Evolutionary conservation across 1,284 basidiomycete species (phyloP).

Genomic region (Cystobasidium sp.): DNA sequence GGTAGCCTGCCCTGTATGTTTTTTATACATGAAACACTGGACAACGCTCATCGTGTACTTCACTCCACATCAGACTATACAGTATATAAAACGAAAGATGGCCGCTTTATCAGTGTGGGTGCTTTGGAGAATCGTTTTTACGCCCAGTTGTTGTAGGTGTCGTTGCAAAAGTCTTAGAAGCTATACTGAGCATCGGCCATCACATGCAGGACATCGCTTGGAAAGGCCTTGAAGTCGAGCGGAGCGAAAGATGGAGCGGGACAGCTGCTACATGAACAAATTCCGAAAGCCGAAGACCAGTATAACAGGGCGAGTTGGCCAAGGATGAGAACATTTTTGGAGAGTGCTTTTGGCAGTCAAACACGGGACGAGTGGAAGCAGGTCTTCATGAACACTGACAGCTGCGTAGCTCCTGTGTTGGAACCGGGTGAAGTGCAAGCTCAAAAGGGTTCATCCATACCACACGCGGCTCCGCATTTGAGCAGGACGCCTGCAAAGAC

Average conservation of each 20-base stretch:
- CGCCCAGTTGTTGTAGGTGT: constrained; percentile 61
- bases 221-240: neutral
- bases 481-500: constrained; percentile 53
- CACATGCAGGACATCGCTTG: neutral
- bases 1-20: constrained; percentile 69
- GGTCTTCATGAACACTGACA: constrained; percentile 73
- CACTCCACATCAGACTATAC: constrained; percentile 63
- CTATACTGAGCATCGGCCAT: neutral
- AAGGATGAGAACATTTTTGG: constrained; percentile 65
- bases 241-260: neutral
- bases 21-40: neutral
- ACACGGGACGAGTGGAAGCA: constrained; percentile 71
- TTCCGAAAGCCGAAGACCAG: constrained; percentile 60
- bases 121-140: constrained; percentile 76
- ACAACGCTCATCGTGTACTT: neutral
- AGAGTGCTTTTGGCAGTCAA: constrained; percentile 66
- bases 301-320: constrained; percentile 66
- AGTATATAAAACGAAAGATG: constrained; percentile 73
- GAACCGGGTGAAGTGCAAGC: constrained; percentile 41
- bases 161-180: neutral
- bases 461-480: constrained; percentile 54
- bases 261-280: neutral
- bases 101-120: constrained; percentile 74
- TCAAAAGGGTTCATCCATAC: constrained; percentile 50
- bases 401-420: constrained; percentile 72